Evolutionary conservation across 352 stramenopile genomes (phyloP).

Genomic region (Thraustotheca clavata): DNA sequence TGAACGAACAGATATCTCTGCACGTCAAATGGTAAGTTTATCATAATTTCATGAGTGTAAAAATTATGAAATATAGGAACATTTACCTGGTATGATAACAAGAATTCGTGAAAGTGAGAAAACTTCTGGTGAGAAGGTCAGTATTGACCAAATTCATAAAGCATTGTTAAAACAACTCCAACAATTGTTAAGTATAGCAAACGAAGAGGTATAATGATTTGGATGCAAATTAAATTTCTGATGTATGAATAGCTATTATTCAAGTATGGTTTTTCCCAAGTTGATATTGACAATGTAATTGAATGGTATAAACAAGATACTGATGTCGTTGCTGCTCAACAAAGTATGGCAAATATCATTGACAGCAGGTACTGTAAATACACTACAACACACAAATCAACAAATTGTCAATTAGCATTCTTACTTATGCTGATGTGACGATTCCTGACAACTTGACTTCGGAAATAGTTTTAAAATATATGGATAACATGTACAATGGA

Average conservation of each 20-base stretch:
- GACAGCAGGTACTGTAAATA: slow-evolving; percentile 16
- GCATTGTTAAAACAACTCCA: slow-evolving; percentile 6
- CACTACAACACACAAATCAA: background rate
- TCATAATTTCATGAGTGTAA: background rate
- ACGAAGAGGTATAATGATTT: slow-evolving; percentile 2
- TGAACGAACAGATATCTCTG: slow-evolving; percentile 51
- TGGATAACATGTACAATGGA: slow-evolving; percentile 49
- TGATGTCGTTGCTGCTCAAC: slow-evolving; percentile 10
- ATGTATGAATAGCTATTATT: background rate
- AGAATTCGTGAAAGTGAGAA: background rate
- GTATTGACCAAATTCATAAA: slow-evolving; percentile 6
- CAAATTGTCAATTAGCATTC: background rate
- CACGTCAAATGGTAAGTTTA: slow-evolving; percentile 57
- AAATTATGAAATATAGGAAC: background rate
- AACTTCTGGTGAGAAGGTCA: slow-evolving; percentile 4
- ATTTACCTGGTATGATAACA: slow-evolving; percentile 1
- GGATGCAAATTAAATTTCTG: no score
- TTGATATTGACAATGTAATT: slow-evolving; percentile 10
- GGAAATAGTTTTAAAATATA: slow-evolving; percentile 58
- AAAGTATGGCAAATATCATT: slow-evolving; percentile 4
- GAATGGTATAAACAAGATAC: background rate
- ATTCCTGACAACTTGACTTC: slow-evolving; percentile 56
- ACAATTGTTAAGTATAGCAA: slow-evolving; percentile 15
- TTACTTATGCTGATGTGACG: background rate
- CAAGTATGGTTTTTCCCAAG: slow-evolving; percentile 17